Conservation (phyloP, 73 alveolate genomes). For the Paramecium octaurelia region DNA sequence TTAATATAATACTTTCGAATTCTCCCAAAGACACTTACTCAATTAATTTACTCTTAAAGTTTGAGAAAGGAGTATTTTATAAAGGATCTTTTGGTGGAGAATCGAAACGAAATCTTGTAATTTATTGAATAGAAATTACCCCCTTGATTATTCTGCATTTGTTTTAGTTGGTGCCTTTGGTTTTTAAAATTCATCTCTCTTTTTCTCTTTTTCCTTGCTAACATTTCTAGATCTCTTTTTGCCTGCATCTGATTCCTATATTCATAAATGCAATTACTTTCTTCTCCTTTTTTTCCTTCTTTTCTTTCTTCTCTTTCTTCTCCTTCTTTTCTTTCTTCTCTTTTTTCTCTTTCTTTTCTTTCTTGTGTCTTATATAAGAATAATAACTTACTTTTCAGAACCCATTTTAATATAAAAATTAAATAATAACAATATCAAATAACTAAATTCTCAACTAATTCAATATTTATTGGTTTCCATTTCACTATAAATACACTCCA, state of each 20-base stretch:
- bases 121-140: neutral
- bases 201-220: slow-evolving; percentile 8
- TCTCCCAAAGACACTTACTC: slow-evolving; percentile 20
- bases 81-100: slow-evolving; percentile 60
- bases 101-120: slow-evolving; percentile 36
- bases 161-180: neutral
- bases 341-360: neutral
- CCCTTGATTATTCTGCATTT: neutral
- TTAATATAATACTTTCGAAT: neutral
- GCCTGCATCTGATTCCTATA: neutral
- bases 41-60: neutral
- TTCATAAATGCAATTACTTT: neutral
- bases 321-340: neutral
- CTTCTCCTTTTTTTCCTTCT: slow-evolving; percentile 48
- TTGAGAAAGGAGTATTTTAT: slow-evolving; percentile 7
- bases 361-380: neutral
- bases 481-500: neutral
- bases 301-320: slow-evolving; percentile 56
- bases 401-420: neutral
- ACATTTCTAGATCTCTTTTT: slow-evolving; percentile 38
- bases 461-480: neutral
- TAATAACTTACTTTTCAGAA: neutral
- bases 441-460: neutral
- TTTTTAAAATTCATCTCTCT: slow-evolving; percentile 37
- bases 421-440: neutral